Base-by-base conservation (phyloP, 2,329 filamentous ascomycete species). In the Taxawa tesnikishii region DNA sequence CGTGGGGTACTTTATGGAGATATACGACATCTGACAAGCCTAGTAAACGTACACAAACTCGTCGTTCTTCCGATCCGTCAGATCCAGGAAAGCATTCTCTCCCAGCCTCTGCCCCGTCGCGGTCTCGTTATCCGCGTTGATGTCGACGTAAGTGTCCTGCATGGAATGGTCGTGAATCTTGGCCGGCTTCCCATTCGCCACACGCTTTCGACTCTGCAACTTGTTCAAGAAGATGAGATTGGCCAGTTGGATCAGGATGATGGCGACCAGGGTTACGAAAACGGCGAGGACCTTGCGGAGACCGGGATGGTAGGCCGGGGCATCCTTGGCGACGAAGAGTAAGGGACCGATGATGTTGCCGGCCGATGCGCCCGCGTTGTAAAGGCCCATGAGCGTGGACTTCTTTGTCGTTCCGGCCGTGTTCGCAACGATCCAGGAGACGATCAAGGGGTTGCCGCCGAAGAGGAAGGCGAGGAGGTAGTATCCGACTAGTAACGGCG, bases 371-470 rank as follows among this genome's bases (percentile, higher is more conserved):
- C 55, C 59, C 1, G 58, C 37, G 44, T 59, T 56, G 29, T 58
- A 59, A 34, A 59, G 41, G 10, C 50, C 56, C 12, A 56, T 59
- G 14, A 56, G 49, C 1, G 58, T 61, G 3, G 60, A 54, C 38
- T 62, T 62, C 42, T 63, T 63, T 0, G 59, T 62, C 36, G 61
- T 58, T 1, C 59, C 49, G 6, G 38, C 62, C 0, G 60, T 63
- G 49, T 82, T 82, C 6, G 68, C 73, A 5, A 80, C 65, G 36
- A 80, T 74, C 77, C 77, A 83, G 0, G 71, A 67, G 0, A 80
- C 70, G 15, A 79, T 68, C 7, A 82, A 57, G 0, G 75, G 75
- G 43, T 77, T 79, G 2, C 68, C 71, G 1, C 73, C 73, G 38
- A 74, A 81, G 6, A 80, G 56, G 49, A 79, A 80, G 0, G 73